Evolutionary conservation across 2,329 filamentous ascomycete species (phyloP), one percentile per base, ranked within the genome.

Genomic region (Botrytis medusae): DNA sequence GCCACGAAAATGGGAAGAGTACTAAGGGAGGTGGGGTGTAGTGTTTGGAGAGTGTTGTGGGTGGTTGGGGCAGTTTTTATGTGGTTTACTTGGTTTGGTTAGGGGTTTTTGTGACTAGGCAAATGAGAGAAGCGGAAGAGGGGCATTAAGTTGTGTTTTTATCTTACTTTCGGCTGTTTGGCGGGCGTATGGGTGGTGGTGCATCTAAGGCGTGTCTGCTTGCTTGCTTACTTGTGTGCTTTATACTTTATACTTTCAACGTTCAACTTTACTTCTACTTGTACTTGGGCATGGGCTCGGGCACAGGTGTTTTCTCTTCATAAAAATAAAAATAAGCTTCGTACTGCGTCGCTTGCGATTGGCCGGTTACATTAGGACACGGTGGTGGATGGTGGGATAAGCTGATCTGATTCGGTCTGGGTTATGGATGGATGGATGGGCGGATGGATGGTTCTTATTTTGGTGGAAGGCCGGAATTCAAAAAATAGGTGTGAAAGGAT

Each of bases 1-100:
- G 84, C 81, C 80, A 77, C 83, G 69, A 83, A 81, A 34, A 80
- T 87, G 4, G 80, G 81, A 1, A 80, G 88, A 7, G 86, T 92
- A 9, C 80, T 84, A 46, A 84, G 85, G 40, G 92, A 95, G 81
- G 82, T 94, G 54, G 86, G 85, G 82, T 86, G 84, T 14, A 90
- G 88, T 62, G 78, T 90, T 29, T 89, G 88, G 83, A 85, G 87
- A 65, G 90, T 94, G 5, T 85, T 85, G 9, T 89, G 87, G 85
- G 62, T 76, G 2, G 75, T 72, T 44, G 62, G 75, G 0, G 42
- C n/a, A 1, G 64, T 75, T 16, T 77, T 75, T 69, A 34, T 76
- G 42, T 75, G 74, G 73, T 71, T 75, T 29, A 61, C 63, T 65
- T 76, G 67, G 73, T 75, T 67, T 64, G 71, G 74, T 14, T 74